These are phyloP conservation scores for Aurantiochytrium sp. DNA, from an alignment of 108 stramenopile species.

Conservation along the genomic window DNA sequence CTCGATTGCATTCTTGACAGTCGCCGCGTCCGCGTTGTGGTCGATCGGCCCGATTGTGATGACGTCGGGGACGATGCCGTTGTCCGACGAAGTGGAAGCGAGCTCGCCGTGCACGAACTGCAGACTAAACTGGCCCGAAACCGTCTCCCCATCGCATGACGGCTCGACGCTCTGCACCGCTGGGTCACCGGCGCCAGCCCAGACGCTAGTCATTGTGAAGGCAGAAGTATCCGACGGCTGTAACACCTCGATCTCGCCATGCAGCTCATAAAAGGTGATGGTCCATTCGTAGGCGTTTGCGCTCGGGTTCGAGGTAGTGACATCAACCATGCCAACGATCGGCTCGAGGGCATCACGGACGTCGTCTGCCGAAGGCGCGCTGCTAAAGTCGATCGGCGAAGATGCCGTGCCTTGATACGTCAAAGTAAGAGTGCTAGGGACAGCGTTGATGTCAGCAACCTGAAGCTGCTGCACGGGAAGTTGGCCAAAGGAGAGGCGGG, in stretches of 20 bases:
- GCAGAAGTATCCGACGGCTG: not conserved
- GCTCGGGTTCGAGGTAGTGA: not conserved
- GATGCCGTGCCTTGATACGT: not conserved
- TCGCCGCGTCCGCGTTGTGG: not conserved
- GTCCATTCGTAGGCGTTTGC: not conserved
- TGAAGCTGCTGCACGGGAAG: not conserved
- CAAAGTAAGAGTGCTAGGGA: not conserved
- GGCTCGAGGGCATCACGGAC: not conserved
- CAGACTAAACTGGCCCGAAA: not conserved
- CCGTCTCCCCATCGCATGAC: not conserved
- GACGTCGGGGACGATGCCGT: not conserved
- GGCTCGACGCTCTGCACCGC: not conserved
- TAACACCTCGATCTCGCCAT: not conserved
- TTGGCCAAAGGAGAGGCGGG: not conserved
- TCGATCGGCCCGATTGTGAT: not conserved
- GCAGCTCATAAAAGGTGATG: not conserved
- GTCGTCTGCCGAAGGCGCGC: not conserved
- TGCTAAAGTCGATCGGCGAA: not conserved
- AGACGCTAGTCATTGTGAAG: not conserved
- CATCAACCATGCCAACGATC: not conserved
- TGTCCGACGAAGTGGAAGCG: not conserved
- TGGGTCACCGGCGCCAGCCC: conserved; percentile 24
- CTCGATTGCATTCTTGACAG: not conserved
- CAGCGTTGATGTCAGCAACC: not conserved
- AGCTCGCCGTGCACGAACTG: not conserved